Percentiles rank a stretch among this genome's conserved stretches.
phyloP scores from a whole-genome alignment of 2,329 filamentous ascomycete genomes.

The Penicillium sclerotiorum region DNA sequence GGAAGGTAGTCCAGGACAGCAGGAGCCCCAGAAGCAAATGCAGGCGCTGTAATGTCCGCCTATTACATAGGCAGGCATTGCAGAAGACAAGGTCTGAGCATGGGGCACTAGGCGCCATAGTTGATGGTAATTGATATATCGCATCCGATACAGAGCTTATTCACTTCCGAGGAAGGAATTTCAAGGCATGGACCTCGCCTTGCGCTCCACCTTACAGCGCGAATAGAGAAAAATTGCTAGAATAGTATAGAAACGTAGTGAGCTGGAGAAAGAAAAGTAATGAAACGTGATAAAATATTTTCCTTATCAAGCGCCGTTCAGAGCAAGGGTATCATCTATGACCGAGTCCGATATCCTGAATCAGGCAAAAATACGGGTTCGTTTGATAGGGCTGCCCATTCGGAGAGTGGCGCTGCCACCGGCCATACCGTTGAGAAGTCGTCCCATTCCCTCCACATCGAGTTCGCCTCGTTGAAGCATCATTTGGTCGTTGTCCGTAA shows the following conservation, averaged over 20 bases:
- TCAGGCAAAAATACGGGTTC: conserved; percentile 39
- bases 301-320: conserved; percentile 14
- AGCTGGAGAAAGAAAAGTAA: background rate
- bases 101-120: conserved; percentile 13
- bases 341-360: conserved; percentile 12
- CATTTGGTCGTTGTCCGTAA: conserved; percentile 41
- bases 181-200: conserved; percentile 56
- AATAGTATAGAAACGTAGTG: background rate
- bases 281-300: conserved; percentile 6
- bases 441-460: conserved; percentile 52
- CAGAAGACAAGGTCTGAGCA: conserved; percentile 9
- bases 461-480: conserved; percentile 48
- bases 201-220: conserved; percentile 57
- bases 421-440: conserved; percentile 48
- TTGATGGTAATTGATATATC: conserved; percentile 46
- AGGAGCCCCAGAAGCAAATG: conserved; percentile 15
- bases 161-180: conserved; percentile 39
- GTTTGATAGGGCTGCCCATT: conserved; percentile 40
- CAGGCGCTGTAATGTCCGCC: conserved; percentile 13
- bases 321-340: conserved; percentile 34
- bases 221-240: conserved; percentile 27
- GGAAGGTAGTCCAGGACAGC: conserved; percentile 10
- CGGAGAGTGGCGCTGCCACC: conserved; percentile 31
- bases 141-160: conserved; percentile 57
- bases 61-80: conserved; percentile 8